Conservation (phyloP, 2,329 filamentous ascomycete genomes). For the Tympanopsis confertula region DNA sequence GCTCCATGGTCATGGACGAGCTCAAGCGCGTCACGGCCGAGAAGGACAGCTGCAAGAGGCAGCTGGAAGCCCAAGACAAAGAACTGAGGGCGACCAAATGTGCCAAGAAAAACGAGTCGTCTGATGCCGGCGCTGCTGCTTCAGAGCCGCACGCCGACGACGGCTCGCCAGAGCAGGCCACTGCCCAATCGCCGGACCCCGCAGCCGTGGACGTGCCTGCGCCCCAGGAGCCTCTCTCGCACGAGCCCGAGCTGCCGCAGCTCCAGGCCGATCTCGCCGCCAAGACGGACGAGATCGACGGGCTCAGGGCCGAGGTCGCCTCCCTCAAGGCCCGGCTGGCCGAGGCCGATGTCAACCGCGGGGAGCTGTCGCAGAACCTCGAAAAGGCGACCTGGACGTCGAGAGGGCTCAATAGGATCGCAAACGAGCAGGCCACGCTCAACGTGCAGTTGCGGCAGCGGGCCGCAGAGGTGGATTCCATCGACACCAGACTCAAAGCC, state of each 20-base stretch:
- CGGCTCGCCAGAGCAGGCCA: too few relatives aligned
- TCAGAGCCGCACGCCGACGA: too few relatives aligned
- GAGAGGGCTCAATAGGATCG: slow-evolving; percentile 28
- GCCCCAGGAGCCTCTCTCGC: slow-evolving; percentile 76
- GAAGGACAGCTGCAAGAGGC: slow-evolving; percentile 68
- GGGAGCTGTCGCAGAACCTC: slow-evolving; percentile 53
- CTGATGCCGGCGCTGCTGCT: too few relatives aligned
- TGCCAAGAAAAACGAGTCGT: too few relatives aligned
- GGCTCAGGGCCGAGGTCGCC: slow-evolving; percentile 57
- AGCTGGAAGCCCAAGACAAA: slow-evolving; percentile 59
- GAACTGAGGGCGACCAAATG: too few relatives aligned
- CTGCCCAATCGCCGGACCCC: too few relatives aligned
- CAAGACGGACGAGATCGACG: slow-evolving; percentile 59
- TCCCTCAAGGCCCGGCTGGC: slow-evolving; percentile 59
- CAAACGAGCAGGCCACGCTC: slow-evolving; percentile 24
- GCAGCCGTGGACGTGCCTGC: slow-evolving; percentile 20
- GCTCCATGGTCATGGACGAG: slow-evolving; percentile 89
- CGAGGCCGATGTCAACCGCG: slow-evolving; percentile 58
- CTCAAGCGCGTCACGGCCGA: slow-evolving; percentile 77
- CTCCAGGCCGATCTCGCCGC: slow-evolving; percentile 73
- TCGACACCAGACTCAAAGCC: too few relatives aligned
- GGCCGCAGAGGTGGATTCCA: too few relatives aligned
- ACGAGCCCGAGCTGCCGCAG: slow-evolving; percentile 74
- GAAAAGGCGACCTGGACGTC: slow-evolving; percentile 58
- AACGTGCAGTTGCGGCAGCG: too few relatives aligned